phyloP scores from a whole-genome alignment of 176 grass and related monocot genomes.

The Secale cereale region DNA sequence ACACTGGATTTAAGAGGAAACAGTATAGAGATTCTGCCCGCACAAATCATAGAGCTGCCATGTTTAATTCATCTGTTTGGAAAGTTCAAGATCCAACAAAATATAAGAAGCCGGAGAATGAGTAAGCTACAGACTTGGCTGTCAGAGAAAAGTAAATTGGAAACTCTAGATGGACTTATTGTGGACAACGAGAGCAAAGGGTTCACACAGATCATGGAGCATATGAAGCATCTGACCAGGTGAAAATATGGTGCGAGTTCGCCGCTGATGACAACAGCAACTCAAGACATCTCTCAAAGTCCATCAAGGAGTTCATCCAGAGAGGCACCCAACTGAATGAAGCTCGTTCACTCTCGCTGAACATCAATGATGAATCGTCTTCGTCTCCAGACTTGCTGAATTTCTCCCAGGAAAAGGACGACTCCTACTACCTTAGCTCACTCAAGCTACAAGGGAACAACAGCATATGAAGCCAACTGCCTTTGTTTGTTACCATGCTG shows the following conservation, averaged over 20 bases:
- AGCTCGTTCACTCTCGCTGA: constrained; percentile 1
- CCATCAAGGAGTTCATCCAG: constrained; percentile 2
- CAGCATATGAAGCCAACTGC: neutral
- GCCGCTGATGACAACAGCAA: neutral
- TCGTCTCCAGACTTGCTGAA: neutral
- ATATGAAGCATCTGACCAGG: constrained; percentile 13
- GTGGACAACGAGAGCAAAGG: neutral
- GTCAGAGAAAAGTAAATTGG: neutral
- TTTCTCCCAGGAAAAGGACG: neutral
- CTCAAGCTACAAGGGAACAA: constrained; percentile 13
- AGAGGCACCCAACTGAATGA: neutral
- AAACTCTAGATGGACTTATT: neutral
- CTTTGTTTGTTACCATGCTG: neutral
- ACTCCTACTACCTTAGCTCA: neutral
- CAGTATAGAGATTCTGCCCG: neutral
- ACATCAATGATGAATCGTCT: neutral
- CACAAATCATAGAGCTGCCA: neutral
- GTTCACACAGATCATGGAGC: neutral
- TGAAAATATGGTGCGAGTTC: constrained; percentile 12
- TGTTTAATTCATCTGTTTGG: constrained; percentile 11
- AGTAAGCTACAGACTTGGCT: neutral
- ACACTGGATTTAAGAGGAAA: constrained; percentile 10
- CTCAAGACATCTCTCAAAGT: neutral
- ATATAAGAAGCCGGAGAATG: neutral
- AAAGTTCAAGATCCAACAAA: neutral